These are phyloP conservation scores for Condylostoma magnum DNA, from an alignment of 169 alveolate genomes.

Conservation along the genomic window DNA sequence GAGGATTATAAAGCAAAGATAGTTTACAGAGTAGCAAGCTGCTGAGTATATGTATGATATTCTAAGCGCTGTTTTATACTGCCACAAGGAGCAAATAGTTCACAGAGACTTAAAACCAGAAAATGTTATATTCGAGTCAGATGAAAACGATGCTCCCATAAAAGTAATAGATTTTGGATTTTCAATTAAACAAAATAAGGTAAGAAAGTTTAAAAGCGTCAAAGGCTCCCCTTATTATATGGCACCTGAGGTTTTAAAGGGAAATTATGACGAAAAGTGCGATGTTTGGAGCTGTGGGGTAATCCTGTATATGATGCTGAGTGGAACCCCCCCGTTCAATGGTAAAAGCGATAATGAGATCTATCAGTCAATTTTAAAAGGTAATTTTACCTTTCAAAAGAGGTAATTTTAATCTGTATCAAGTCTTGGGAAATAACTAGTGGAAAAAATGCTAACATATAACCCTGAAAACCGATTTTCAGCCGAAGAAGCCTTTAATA, in stretches of 20 bases:
- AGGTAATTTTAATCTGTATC: conserved; percentile 73
- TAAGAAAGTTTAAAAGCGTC: conserved; percentile 12
- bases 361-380: conserved; percentile 44
- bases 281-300: conserved; percentile 81
- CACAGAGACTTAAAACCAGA: conserved; percentile 90
- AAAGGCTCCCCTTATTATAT: conserved; percentile 81
- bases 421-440: conserved; percentile 60
- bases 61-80: conserved; percentile 68
- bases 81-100: conserved; percentile 72
- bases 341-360: conserved; percentile 70
- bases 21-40: conserved; percentile 71
- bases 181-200: background rate
- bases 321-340: conserved; percentile 80
- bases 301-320: conserved; percentile 66
- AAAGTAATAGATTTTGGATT: conserved; percentile 82
- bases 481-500: conserved; percentile 57
- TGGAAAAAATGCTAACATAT: conserved; percentile 66
- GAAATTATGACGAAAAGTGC: conserved; percentile 73
- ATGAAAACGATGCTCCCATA: conserved; percentile 43
- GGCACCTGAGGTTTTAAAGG: conserved; percentile 80
- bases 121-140: conserved; percentile 62
- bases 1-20: background rate
- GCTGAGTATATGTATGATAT: conserved; percentile 59
- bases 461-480: conserved; percentile 66
- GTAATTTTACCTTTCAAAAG: conserved; percentile 41